Conservation (phyloP, 2,329 filamentous ascomycete species). For the Cladophialophora immunda region DNA sequence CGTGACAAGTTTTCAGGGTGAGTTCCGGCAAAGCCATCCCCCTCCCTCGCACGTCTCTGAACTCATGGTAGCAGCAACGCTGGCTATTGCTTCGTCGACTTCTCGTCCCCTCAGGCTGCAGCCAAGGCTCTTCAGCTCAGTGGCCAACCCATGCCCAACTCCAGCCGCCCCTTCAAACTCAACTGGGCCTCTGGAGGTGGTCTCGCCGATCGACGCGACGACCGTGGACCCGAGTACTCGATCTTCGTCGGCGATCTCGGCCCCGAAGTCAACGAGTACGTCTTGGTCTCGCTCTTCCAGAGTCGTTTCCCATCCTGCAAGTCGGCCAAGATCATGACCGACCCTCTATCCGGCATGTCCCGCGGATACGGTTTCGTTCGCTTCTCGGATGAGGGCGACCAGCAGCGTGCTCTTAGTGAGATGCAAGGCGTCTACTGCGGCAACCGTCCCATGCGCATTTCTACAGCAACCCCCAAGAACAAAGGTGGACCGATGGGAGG, state of each 20-base stretch:
- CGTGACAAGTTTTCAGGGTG: slow-evolving; percentile 99
- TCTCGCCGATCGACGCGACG: slow-evolving; percentile 91
- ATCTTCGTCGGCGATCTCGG: slow-evolving; percentile 99
- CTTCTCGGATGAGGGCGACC: slow-evolving; percentile 93
- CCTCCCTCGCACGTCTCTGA: slow-evolving; percentile 40
- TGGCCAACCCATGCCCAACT: slow-evolving; percentile 89
- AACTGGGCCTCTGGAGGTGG: slow-evolving; percentile 99
- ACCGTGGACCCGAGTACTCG: slow-evolving; percentile 93
- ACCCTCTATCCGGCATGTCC: slow-evolving; percentile 96
- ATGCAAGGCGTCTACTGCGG: slow-evolving; percentile 99
- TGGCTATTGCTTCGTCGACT: slow-evolving; percentile 98
- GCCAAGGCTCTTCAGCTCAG: slow-evolving; percentile 91
- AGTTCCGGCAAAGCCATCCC: slow-evolving; percentile 44
- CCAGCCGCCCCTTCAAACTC: slow-evolving; percentile 93
- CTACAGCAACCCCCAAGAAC: slow-evolving; percentile 97
- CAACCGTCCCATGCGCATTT: slow-evolving; percentile 98
- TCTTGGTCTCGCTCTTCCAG: slow-evolving; percentile 96
- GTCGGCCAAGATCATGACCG: slow-evolving; percentile 99
- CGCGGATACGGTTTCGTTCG: slow-evolving; percentile 98
- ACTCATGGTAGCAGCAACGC: slow-evolving; percentile 75
- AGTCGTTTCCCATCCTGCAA: slow-evolving; percentile 96
- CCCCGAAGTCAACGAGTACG: slow-evolving; percentile 98
- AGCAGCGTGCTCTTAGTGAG: slow-evolving; percentile 93
- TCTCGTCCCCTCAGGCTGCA: slow-evolving; percentile 80
- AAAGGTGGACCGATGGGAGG: slow-evolving; percentile 56